Base-by-base conservation (phyloP, 169 alveolate species). In the Eimeria sp. region DNA sequence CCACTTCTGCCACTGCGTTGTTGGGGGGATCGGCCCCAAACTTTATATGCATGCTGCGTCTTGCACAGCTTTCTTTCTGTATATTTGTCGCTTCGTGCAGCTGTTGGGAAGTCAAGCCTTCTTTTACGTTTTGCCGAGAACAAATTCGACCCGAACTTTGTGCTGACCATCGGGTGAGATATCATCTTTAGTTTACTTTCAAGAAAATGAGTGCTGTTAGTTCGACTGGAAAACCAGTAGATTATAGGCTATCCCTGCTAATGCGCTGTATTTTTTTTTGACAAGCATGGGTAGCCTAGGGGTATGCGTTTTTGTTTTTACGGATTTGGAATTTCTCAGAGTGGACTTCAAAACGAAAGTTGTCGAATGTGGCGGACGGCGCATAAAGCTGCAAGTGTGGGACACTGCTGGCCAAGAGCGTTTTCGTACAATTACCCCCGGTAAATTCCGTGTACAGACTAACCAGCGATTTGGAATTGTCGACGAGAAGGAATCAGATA, bases 401-500 rank as follows among this genome's bases (percentile, higher is more conserved):
- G 99, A 99, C 95, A 99, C 99, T 6, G 99, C 99, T 0, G 99
- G 99, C 30, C 99, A 99, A 96, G 99, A 99, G 97, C 95, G 99
- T 58, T 99, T 99, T 97, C 95, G 99, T 71, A 99, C 99, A 46
- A 99, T 99, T 52, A 99, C 99, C 49, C 90, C 95, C 23, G 95
- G 95, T 88, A 68, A 49, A 23, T 68, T 27, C 20, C 14, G 46
- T 68, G 77, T 68, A n/a, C 13, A 68, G 30, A 68, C 13, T 68
- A 30, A 11, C 46, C 46, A 68, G 14, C 20, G 20, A 68, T 30
- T 68, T 68, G 40, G 49, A 30, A 68, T 68, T 43, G 18, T 68
- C 6, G 46, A 43, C 49, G 4, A 43, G 49, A 68, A n/a, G 16
- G n/a, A 68, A n/a, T 2, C 10, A 62, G 33, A 23, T 23, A 66